Evolutionary conservation across 177 flowering plant species (phyloP).

Genomic region (Vitis hybrid): DNA sequence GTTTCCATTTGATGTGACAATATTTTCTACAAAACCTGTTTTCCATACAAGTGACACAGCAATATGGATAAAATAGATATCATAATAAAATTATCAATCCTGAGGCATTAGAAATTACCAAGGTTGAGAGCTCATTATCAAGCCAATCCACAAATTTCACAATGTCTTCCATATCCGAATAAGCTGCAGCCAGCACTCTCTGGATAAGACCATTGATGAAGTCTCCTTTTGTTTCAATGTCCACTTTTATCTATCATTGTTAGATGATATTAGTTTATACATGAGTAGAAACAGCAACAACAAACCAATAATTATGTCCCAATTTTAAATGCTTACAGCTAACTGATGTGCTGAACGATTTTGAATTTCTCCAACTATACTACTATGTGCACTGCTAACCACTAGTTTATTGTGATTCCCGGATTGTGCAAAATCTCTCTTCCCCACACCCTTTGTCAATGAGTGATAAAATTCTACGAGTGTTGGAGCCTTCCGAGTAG

Average conservation of each 20-base stretch:
- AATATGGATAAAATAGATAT: background rate
- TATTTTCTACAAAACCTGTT: no score
- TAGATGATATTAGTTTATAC: constrained; percentile 5
- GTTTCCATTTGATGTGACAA: no score
- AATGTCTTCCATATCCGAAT: constrained; percentile 56
- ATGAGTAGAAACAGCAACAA: background rate
- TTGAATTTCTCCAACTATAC: constrained; percentile 77
- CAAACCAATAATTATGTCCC: background rate
- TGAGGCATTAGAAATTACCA: constrained; percentile 42
- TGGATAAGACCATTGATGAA: constrained; percentile 59
- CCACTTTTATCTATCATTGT: constrained; percentile 50
- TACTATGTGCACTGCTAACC: constrained; percentile 45
- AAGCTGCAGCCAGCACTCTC: constrained; percentile 48
- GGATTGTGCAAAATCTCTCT: constrained; percentile 25
- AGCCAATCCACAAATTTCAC: constrained; percentile 68
- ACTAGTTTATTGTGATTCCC: constrained; percentile 25
- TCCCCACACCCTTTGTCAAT: constrained; percentile 38
- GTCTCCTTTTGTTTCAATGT: constrained; percentile 70
- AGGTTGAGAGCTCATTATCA: constrained; percentile 57
- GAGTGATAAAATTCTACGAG: constrained; percentile 43
- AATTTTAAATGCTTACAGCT: constrained; percentile 43
- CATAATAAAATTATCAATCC: background rate
- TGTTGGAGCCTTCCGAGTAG: constrained; percentile 39
- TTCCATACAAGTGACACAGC: no score
- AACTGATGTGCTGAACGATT: constrained; percentile 71